These are phyloP conservation scores for Bremia lactucae DNA, from an alignment of 352 stramenopile species.

Conservation along the genomic window DNA sequence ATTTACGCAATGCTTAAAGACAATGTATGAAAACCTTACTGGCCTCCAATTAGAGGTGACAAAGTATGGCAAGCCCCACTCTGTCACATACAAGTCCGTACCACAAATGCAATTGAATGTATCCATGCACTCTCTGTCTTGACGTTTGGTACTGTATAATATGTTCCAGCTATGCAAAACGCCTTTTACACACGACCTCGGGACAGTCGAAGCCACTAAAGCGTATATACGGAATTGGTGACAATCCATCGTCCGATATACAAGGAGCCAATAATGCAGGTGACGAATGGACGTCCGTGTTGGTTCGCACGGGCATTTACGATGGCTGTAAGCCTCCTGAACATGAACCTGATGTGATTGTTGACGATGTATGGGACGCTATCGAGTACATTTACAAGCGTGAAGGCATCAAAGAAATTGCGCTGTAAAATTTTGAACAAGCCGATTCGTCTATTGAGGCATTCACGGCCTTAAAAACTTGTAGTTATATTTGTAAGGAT, in stretches of 20 bases:
- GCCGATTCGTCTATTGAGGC: no score
- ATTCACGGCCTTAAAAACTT: no score
- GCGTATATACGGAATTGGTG: slow-evolving; percentile 81
- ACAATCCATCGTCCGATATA: slow-evolving; percentile 83
- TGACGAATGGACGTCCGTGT: slow-evolving; percentile 70
- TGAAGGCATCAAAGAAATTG: slow-evolving; percentile 35
- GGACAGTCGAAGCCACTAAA: slow-evolving; percentile 29
- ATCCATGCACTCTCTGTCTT: neutral
- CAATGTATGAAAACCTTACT: slow-evolving; percentile 63
- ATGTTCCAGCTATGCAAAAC: slow-evolving; percentile 43
- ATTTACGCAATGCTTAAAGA: slow-evolving; percentile 65
- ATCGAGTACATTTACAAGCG: slow-evolving; percentile 64
- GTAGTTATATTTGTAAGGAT: no score
- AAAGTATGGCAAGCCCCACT: slow-evolving; percentile 79
- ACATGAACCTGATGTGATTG: slow-evolving; percentile 52
- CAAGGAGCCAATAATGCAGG: slow-evolving; percentile 81
- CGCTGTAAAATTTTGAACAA: slow-evolving; percentile 17
- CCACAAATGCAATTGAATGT: neutral
- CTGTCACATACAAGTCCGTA: slow-evolving; percentile 72
- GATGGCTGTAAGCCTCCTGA: slow-evolving; percentile 46
- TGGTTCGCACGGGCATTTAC: slow-evolving; percentile 84
- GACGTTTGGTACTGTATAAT: neutral
- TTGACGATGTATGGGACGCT: slow-evolving; percentile 60
- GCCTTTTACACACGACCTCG: slow-evolving; percentile 51
- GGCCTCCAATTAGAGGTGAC: slow-evolving; percentile 55